Base-by-base conservation (phyloP, 2,329 filamentous ascomycete genomes). In the Cylindrodendrum hubeiense region DNA sequence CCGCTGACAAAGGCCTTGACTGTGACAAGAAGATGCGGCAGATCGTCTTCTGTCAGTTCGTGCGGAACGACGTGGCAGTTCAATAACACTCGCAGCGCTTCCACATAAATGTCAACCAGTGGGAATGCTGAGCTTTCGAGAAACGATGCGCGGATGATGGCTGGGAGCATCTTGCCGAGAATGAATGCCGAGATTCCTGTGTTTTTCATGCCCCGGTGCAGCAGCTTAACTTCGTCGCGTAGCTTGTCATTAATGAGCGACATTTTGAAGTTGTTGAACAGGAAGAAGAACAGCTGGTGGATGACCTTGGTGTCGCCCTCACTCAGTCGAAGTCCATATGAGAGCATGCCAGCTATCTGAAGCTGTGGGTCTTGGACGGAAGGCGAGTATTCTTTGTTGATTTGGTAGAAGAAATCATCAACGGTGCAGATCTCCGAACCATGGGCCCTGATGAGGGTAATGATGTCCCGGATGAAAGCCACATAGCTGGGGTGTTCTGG, bases 231-330 rank as follows among this genome's bases (percentile, higher is more conserved):
- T 70, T 89, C 85, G 6, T 84, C 80, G 6, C 72, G 72, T n/a
- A 89, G 78, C 54, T 80, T 82, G 60, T 83, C 79, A 61, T 85
- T 85, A 46, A 82, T 81, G 3, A 89, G 74, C 0, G 86, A 85
- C 56, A 85, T 77, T 71, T 88, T 88, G 73, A 88, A 87, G 74
- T 85, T 88, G 68, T 86, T 86, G 71, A 84, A 85, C 2, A 90
- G 79, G 62, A 87, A 86, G 73, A 85, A 85, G 71, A 89, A 90
- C 4, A 89, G 80, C 57, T 84, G 82, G 19, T 84, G 80, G 6
- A 77, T 76, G 4, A 83, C 84, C 30, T 80, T 81, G 2, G 75
- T 70, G 58, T 89, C 87, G 2, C 82, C 84, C 65, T 89, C 87
- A 41, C 80, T 79, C 17, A 90, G 76, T 43, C 85, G 83, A 33